These are phyloP conservation scores for Cordyceps cicadae DNA, from an alignment of 2,329 filamentous ascomycete species.

Conservation along the genomic window DNA sequence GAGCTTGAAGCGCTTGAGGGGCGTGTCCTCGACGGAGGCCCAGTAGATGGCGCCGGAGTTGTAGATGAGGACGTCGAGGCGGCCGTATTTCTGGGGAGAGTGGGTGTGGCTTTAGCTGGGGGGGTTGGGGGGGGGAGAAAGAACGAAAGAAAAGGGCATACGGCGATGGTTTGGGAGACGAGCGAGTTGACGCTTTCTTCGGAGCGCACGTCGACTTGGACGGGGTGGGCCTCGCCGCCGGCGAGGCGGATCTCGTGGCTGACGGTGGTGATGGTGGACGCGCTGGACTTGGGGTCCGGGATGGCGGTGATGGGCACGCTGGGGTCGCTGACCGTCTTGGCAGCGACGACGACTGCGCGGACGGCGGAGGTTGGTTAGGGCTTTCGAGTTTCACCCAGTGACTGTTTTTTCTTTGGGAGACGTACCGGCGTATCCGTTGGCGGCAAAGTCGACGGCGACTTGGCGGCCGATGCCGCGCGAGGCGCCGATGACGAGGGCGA, in stretches of 20 bases:
- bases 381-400: too few species aligned
- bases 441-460: conserved; percentile 68
- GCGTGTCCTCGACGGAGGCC: conserved; percentile 64
- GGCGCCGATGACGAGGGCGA: conserved; percentile 66
- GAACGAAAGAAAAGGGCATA: conserved; percentile 6
- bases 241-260: conserved; percentile 60
- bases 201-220: conserved; percentile 63
- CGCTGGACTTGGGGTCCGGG: conserved; percentile 64
- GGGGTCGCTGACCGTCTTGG: conserved; percentile 64
- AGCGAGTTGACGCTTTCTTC: conserved; percentile 52
- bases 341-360: conserved; percentile 60
- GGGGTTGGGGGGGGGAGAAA: neutral
- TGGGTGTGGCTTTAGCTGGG: too few species aligned
- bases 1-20: conserved; percentile 65
- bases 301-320: conserved; percentile 51
- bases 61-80: conserved; percentile 69
- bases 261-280: conserved; percentile 75
- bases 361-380: too few species aligned
- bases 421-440: conserved; percentile 60
- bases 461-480: conserved; percentile 76
- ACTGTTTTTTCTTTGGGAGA: too few species aligned
- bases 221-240: conserved; percentile 55
- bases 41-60: conserved; percentile 84
- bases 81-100: conserved; percentile 39
- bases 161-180: conserved; percentile 46